phyloP scores from a whole-genome alignment of 1,284 basidiomycete species.

The Leccinum brunneo-olivaceum region DNA sequence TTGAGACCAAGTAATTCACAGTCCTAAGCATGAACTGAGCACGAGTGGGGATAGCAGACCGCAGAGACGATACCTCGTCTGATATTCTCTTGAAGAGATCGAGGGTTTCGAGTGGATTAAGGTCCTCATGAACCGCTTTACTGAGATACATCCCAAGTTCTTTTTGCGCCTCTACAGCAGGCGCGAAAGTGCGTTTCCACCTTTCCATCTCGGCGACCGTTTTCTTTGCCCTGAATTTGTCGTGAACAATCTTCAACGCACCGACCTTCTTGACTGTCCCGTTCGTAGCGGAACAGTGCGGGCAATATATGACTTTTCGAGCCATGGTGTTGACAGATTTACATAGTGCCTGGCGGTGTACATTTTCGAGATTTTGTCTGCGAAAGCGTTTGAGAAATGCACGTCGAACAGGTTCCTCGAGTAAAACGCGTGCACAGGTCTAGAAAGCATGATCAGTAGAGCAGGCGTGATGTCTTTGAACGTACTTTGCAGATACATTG shows the following conservation, averaged over 20 bases:
- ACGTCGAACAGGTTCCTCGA: conserved; percentile 85
- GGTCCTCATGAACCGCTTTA: conserved; percentile 87
- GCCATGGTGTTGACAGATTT: conserved; percentile 89
- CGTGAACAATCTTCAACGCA: conserved; percentile 93
- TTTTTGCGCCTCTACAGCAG: conserved; percentile 82
- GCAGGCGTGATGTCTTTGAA: neutral
- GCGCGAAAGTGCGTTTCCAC: conserved; percentile 81
- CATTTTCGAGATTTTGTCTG: conserved; percentile 85
- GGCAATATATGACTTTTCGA: conserved; percentile 89
- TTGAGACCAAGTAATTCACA: conserved; percentile 91
- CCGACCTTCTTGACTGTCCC: conserved; percentile 97
- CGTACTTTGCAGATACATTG: conserved; percentile 94
- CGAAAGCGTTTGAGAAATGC: conserved; percentile 86
- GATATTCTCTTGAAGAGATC: conserved; percentile 93
- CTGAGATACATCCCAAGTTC: conserved; percentile 82
- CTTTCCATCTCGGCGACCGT: conserved; percentile 83
- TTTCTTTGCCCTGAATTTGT: conserved; percentile 96
- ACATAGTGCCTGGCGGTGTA: conserved; percentile 79
- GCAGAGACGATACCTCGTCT: conserved; percentile 60
- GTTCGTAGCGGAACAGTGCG: conserved; percentile 90
- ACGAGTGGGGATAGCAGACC: neutral
- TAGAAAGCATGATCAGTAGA: conserved; percentile 28
- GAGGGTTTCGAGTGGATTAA: conserved; percentile 92
- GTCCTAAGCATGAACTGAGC: conserved; percentile 47
- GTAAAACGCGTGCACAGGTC: conserved; percentile 93